Percentiles rank a stretch among this genome's conserved stretches.
phyloP scores from a whole-genome alignment of 73 alveolate species.

The Uronychia binucleata region DNA sequence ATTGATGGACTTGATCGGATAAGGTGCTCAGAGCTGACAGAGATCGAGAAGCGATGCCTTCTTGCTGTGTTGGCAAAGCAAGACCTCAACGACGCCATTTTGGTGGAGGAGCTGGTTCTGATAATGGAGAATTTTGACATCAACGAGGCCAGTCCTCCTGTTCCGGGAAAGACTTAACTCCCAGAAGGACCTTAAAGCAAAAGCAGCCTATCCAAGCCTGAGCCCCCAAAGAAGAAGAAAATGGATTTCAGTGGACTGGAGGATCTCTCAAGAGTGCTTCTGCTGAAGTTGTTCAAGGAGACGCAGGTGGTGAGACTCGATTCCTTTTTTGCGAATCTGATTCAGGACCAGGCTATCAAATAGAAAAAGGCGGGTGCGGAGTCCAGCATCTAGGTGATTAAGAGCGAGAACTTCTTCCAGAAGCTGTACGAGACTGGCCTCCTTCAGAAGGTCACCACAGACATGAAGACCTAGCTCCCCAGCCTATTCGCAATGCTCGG shows the following conservation, averaged over 20 bases:
- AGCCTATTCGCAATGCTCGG: neutral
- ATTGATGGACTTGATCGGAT: conserved; percentile 45
- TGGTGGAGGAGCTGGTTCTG: conserved; percentile 57
- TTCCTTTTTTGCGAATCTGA: neutral
- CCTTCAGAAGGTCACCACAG: neutral
- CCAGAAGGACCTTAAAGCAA: neutral
- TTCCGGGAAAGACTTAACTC: neutral
- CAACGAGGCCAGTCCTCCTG: neutral
- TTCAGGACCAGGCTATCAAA: neutral
- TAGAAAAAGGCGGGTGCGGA: neutral
- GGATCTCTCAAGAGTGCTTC: neutral
- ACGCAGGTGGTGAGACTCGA: neutral
- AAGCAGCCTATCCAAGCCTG: neutral
- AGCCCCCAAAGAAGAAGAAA: neutral
- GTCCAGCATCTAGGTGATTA: neutral
- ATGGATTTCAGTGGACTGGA: neutral
- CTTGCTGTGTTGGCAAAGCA: conserved; percentile 65
- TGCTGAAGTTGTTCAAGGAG: neutral
- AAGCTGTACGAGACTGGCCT: neutral
- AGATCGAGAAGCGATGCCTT: conserved; percentile 57
- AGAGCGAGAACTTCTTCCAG: neutral
- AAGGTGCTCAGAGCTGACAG: conserved; percentile 38
- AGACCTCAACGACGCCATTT: conserved; percentile 55
- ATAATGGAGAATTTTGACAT: conserved; percentile 72
- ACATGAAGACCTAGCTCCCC: neutral